Evolutionary conservation across 495 filamentous ascomycete genomes (phyloP), one percentile per base, ranked within the genome.

Genomic region (Tuber calosporum): DNA sequence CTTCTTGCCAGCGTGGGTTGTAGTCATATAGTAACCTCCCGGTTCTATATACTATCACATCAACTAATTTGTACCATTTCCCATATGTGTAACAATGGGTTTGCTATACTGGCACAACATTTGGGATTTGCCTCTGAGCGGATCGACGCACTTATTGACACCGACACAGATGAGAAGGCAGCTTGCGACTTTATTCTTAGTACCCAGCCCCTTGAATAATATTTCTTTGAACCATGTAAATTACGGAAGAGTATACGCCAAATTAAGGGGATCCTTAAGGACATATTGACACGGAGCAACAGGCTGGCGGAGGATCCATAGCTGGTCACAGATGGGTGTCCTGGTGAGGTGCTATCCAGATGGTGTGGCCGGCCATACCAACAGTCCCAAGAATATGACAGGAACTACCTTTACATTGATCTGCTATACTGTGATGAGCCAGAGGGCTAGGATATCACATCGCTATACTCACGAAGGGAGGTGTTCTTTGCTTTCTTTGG

Each of bases 401-500:
- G 43, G 19, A 19, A 53, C 37, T 58, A 34, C 30, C 41, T 69
- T 41, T 72, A 68, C 26, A 17, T 72, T 4, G 38, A 72, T 9
- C 36, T 71, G n/a, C 30, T 69, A 26, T 43, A 72, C 20, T 15
- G 30, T 0, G 26, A 26, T 2, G 37, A 40, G 34, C 37, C 41
- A 39, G 34, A 22, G 41, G 37, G 39, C 13, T n/a, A 69, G 38
- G 73, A 72, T 9, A 68, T 72, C 58, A 71, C 48, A 6, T 72
- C 40, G 9, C 71, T 74, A 22, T 68, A 53, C 34, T 62, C 68
- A 11, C 71, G 69, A 38, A 6, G n/a, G 19, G 69, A 66, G 67
- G 67, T 68, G 17, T 74, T 53, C 36, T 68, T 71, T 17, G 58
- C 73, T 4, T 74, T 75, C 37, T 72, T 75, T 62, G 73, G 73